phyloP scores from a whole-genome alignment of 148 eudicot genomes.

The Camellia lanceoleosa region DNA sequence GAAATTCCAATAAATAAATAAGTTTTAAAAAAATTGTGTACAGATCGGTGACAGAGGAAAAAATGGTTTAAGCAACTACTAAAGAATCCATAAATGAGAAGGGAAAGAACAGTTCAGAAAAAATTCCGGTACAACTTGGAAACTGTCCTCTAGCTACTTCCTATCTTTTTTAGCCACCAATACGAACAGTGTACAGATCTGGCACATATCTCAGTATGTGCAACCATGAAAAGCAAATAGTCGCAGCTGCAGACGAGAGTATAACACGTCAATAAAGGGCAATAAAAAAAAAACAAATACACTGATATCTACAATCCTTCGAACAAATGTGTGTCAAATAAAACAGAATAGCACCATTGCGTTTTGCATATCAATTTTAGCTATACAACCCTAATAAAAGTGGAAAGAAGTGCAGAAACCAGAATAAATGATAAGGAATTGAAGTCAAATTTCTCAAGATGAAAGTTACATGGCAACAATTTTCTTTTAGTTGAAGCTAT shows the following conservation, averaged over 20 bases:
- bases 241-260: background rate
- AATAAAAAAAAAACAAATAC: too few relatives aligned
- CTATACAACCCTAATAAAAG: background rate
- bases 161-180: background rate
- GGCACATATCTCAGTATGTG: background rate
- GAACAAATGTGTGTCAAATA: too few relatives aligned
- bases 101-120: background rate
- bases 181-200: background rate
- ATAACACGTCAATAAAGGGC: too few relatives aligned
- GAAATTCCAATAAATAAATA: background rate
- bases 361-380: background rate
- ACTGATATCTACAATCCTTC: too few relatives aligned
- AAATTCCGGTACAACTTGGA: background rate
- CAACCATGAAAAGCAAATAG: background rate
- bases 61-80: background rate
- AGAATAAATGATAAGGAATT: background rate
- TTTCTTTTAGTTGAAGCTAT: background rate
- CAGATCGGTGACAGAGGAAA: background rate
- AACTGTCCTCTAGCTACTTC: background rate
- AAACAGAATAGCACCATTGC: background rate
- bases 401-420: background rate
- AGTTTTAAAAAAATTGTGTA: too few relatives aligned
- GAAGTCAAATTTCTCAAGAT: background rate
- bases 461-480: background rate
- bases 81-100: background rate